phyloP scores from a whole-genome alignment of 2,329 filamentous ascomycete genomes.

The Fusarium redolens region DNA sequence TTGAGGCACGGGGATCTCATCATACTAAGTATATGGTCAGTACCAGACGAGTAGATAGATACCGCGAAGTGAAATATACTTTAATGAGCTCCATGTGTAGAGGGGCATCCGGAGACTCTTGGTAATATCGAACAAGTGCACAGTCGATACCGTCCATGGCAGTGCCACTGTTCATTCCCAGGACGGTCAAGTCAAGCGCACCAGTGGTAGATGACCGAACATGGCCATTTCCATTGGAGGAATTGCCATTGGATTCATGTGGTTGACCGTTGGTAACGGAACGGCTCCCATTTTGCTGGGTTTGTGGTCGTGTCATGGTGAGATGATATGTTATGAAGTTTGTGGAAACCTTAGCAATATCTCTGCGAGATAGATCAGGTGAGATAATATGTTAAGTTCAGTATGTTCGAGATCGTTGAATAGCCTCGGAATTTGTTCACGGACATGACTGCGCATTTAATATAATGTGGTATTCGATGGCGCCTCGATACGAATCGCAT shows the following conservation, averaged over 20 bases:
- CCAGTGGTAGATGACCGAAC: not conserved
- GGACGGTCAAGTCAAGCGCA: conserved; percentile 60
- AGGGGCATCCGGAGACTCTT: conserved; percentile 60
- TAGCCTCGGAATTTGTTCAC: not conserved
- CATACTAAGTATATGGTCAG: conserved; percentile 51
- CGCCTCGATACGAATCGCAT: not conserved
- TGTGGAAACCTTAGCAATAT: not conserved
- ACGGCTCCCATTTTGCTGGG: not conserved
- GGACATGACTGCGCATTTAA: not conserved
- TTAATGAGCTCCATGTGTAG: conserved; percentile 62
- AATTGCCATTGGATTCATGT: not conserved
- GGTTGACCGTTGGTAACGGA: not conserved
- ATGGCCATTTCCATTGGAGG: not conserved
- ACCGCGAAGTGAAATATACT: not conserved
- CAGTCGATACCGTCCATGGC: conserved; percentile 69
- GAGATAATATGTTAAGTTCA: not conserved
- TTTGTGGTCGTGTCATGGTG: not conserved
- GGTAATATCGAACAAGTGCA: conserved; percentile 65
- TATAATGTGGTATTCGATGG: not conserved
- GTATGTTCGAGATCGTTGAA: not conserved
- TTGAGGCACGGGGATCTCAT: conserved; percentile 64
- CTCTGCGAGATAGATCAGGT: not conserved
- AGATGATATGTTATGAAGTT: not conserved
- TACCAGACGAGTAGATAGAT: accelerated
- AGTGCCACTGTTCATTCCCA: conserved; percentile 62